Evolutionary conservation across 2,329 filamentous ascomycete genomes (phyloP).

Genomic region (Lachnellula arida): DNA sequence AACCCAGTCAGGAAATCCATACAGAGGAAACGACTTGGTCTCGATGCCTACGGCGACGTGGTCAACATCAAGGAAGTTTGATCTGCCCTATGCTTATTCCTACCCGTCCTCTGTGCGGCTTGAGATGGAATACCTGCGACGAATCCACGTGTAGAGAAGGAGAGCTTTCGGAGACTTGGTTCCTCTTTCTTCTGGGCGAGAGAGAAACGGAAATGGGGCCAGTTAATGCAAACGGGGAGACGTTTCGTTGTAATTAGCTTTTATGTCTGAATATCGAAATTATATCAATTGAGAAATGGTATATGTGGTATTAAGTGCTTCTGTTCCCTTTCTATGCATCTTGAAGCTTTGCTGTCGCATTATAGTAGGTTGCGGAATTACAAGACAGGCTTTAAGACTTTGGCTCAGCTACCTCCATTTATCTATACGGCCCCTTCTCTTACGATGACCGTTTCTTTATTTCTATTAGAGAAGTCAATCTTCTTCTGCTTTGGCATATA

Average conservation of each 20-base stretch:
- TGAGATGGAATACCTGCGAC: background rate
- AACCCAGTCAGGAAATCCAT: slow-evolving; percentile 42
- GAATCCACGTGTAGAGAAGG: too few relatives aligned
- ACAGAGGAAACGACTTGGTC: slow-evolving; percentile 37
- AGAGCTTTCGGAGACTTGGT: background rate
- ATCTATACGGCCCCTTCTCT: too few relatives aligned
- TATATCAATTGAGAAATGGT: too few relatives aligned
- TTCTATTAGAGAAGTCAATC: too few relatives aligned
- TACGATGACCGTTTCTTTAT: too few relatives aligned
- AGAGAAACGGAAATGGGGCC: background rate
- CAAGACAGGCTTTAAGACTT: too few relatives aligned
- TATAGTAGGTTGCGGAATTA: too few relatives aligned
- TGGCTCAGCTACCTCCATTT: too few relatives aligned
- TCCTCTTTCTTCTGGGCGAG: background rate
- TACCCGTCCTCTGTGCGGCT: background rate
- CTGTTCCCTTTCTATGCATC: too few relatives aligned
- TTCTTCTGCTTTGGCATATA: too few relatives aligned
- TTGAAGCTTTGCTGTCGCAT: too few relatives aligned
- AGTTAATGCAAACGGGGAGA: background rate
- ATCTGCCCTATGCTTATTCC: background rate
- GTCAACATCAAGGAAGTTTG: slow-evolving; percentile 24
- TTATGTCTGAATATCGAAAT: background rate
- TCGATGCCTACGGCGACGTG: slow-evolving; percentile 31
- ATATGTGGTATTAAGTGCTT: too few relatives aligned
- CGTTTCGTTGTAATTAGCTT: background rate